Evolutionary conservation across 352 stramenopile species (phyloP).

Genomic region (Globisporangium ultimum): DNA sequence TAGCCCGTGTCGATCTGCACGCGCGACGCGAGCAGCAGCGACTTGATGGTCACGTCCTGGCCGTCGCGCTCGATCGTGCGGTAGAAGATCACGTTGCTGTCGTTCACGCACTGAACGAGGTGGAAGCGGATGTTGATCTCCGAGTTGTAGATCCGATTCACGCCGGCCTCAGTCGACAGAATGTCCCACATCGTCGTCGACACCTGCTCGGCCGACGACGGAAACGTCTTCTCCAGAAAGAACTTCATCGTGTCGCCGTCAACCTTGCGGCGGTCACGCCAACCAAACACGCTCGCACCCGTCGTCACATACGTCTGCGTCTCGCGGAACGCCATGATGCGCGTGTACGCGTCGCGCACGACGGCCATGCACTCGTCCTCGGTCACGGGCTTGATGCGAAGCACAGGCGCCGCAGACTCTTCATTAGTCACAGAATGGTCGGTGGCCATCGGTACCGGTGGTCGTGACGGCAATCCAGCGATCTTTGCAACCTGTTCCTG

Average conservation of each 20-base stretch:
- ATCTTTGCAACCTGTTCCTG: constrained; percentile 4
- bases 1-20: constrained; percentile 54
- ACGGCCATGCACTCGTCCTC: constrained; percentile 44
- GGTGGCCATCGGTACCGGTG: constrained; percentile 9
- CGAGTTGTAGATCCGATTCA: constrained; percentile 66
- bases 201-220: constrained; percentile 32
- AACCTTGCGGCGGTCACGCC: constrained; percentile 47
- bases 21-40: constrained; percentile 49
- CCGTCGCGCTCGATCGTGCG: constrained; percentile 50
- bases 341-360: constrained; percentile 35
- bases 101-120: constrained; percentile 49
- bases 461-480: background rate
- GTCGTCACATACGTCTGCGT: constrained; percentile 40
- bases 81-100: constrained; percentile 61
- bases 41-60: constrained; percentile 42
- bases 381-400: constrained; percentile 32
- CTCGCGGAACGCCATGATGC: constrained; percentile 40
- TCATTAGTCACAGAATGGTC: background rate
- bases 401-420: background rate
- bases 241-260: constrained; percentile 57
- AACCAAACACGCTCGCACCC: constrained; percentile 58
- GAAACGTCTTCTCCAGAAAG: constrained; percentile 60
- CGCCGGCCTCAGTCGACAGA: constrained; percentile 44
- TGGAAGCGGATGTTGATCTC: constrained; percentile 46
- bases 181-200: constrained; percentile 54